Evolutionary conservation across 2,329 filamentous ascomycete species (phyloP).

Genomic region (Aspergillus calidoustus): DNA sequence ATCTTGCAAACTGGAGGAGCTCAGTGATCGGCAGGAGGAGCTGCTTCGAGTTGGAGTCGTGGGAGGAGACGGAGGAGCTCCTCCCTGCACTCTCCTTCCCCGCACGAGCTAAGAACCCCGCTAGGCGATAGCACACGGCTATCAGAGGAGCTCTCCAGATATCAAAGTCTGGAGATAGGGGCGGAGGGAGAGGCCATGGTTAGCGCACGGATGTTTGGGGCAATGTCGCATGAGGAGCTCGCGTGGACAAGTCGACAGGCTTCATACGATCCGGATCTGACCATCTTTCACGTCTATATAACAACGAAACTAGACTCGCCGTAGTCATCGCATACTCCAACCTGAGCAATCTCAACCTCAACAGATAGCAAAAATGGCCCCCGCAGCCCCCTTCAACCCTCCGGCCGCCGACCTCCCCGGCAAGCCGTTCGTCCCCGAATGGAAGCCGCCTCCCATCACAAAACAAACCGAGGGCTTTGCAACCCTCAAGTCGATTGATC

Average conservation of each 20-base stretch:
- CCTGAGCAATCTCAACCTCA: not conserved
- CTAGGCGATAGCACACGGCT: not conserved
- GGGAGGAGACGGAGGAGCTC: conserved; percentile 8
- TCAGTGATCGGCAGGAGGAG: not conserved
- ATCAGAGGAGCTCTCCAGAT: not conserved
- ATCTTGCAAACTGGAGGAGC: not conserved
- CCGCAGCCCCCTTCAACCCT: conserved; percentile 46
- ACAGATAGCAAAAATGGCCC: conserved; percentile 27
- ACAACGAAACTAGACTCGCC: not conserved
- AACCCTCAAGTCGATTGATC: conserved; percentile 48
- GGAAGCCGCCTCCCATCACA: conserved; percentile 53
- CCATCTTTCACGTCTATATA: not conserved
- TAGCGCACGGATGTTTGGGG: not conserved
- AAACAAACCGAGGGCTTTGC: conserved; percentile 51
- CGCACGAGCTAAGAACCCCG: not conserved
- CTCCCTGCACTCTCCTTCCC: not conserved
- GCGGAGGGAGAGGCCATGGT: not conserved
- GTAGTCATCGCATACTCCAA: not conserved
- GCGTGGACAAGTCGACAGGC: not conserved
- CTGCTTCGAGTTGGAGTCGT: not conserved
- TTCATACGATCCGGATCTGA: not conserved
- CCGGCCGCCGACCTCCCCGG: conserved; percentile 41
- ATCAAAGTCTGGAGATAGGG: not conserved
- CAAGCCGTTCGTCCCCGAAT: conserved; percentile 51
- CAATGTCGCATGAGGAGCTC: not conserved